These are phyloP conservation scores for Candida sp. DNA, from an alignment of 1,139 yeast genomes.

Conservation along the genomic window DNA sequence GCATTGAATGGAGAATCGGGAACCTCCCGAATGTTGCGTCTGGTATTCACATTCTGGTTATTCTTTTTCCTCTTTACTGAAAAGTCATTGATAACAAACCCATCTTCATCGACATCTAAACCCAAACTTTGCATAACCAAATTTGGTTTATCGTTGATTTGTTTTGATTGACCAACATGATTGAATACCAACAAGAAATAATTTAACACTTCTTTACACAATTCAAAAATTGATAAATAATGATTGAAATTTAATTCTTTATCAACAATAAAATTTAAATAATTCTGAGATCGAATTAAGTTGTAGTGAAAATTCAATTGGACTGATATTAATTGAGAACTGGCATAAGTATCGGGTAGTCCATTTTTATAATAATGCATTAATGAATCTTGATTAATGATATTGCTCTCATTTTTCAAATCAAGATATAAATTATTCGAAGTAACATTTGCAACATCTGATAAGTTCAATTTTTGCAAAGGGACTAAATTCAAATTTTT, in stretches of 20 bases:
- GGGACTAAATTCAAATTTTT: constrained; percentile 29
- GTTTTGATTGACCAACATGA: constrained; percentile 25
- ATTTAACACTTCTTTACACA: constrained; percentile 37
- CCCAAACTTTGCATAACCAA: constrained; percentile 30
- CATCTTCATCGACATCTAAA: constrained; percentile 42
- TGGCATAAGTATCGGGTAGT: constrained; percentile 38
- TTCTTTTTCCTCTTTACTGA: constrained; percentile 30
- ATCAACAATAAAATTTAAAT: constrained; percentile 45
- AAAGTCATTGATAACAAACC: constrained; percentile 46
- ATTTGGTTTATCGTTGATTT: constrained; percentile 14
- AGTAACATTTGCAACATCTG: constrained; percentile 20
- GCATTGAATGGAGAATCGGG: constrained; percentile 41
- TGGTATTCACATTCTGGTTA: constrained; percentile 6
- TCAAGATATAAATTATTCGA: constrained; percentile 34
- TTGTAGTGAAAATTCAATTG: constrained; percentile 45
- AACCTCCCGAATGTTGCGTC: constrained; percentile 20
- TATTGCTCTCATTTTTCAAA: constrained; percentile 14
- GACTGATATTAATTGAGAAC: constrained; percentile 38
- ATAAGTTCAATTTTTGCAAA: constrained; percentile 32
- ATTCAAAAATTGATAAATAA: constrained; percentile 32
- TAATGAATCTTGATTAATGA: constrained; percentile 28
- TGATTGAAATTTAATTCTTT: constrained; percentile 37
- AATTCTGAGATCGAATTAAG: constrained; percentile 42
- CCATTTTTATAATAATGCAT: constrained; percentile 30
- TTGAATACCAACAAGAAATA: constrained; percentile 38